Conservation (phyloP, 805 yeast species). For the Ogataea methylovora region DNA sequence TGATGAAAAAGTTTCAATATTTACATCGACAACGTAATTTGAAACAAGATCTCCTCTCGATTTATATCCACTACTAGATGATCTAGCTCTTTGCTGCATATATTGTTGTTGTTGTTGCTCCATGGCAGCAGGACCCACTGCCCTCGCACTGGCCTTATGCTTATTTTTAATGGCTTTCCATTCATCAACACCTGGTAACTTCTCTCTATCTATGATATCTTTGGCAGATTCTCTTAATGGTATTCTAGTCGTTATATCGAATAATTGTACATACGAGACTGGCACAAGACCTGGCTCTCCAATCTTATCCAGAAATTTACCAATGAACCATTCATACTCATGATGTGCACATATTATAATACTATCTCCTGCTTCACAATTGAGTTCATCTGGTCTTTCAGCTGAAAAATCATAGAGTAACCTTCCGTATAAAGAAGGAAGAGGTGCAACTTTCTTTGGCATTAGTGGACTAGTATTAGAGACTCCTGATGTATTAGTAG, state of each 20-base stretch:
- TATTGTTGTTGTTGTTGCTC: conserved; percentile 9
- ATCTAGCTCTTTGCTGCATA: conserved; percentile 7
- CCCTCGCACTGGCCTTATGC: conserved; percentile 78
- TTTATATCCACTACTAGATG: conserved; percentile 8
- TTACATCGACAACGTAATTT: conserved; percentile 45
- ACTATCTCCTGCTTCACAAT: conserved; percentile 79
- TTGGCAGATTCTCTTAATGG: conserved; percentile 41
- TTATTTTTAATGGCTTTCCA: conserved; percentile 91
- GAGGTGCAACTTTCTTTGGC: conserved; percentile 11
- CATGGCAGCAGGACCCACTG: conserved; percentile 19
- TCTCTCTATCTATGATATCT: conserved; percentile 50
- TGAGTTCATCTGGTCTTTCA: conserved; percentile 76
- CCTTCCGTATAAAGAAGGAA: conserved; percentile 60
- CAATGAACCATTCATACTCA: conserved; percentile 95
- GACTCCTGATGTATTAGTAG: not conserved
- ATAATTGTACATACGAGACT: conserved; percentile 76
- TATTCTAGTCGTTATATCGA: conserved; percentile 65
- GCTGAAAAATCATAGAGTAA: conserved; percentile 85
- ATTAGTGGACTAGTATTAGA: conserved; percentile 27
- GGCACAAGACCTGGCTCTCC: conserved; percentile 99
- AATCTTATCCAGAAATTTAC: conserved; percentile 87
- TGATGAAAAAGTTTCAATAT: conserved; percentile 71
- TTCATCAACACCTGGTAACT: conserved; percentile 87
- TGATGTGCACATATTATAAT: conserved; percentile 94
- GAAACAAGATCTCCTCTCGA: conserved; percentile 5